Evolutionary conservation across 768 basidiomycete genomes (phyloP), one percentile per base, ranked within the genome.

Genomic region (Boletus fagicola): DNA sequence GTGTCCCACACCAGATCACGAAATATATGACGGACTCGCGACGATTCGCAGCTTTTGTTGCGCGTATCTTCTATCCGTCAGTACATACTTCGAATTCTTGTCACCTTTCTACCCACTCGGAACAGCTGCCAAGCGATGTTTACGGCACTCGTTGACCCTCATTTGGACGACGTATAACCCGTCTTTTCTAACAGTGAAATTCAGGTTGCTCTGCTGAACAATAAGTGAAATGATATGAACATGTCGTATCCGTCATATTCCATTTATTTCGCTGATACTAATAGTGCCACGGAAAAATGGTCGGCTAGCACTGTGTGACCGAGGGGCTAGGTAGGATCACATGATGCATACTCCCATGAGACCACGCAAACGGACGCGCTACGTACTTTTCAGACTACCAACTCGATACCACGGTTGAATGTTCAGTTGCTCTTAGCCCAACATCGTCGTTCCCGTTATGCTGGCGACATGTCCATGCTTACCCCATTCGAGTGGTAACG

Each of bases 221-320:
- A 52, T 43, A 28, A 38, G 44, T 38, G 31, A 28, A 42, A 20
- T 35, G 31, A 20, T 22, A 53, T 36, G 36, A 47, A 36, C 35
- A 43, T 42, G 33, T 58, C 38, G 26, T 13, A 15, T 40, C 20
- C 18, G 31, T 49, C 40, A 35, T 7, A 35, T 42, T 15, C n/a
- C 36, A 51, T 42, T 50, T 46, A 43, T 48, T 20, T 62, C 51
- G 42, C 63, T 40, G 49, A 48, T 40, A 36, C 63, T 39, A 45
- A 51, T 40, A 42, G 28, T 42, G 18, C 33, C 20, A 45, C 46
- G 43, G 38, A 47, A 38, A 20, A 33, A 39, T 46, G 30, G 20
- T 26, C 38, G 47, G 43, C 45, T 49, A 35, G 51, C 43, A 57
- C 39, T 52, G 46, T 50, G 22, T 16, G 9, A 45, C 15, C 44